Conservation (phyloP, 768 basidiomycete species). For the Naganishia randhawae region DNA sequence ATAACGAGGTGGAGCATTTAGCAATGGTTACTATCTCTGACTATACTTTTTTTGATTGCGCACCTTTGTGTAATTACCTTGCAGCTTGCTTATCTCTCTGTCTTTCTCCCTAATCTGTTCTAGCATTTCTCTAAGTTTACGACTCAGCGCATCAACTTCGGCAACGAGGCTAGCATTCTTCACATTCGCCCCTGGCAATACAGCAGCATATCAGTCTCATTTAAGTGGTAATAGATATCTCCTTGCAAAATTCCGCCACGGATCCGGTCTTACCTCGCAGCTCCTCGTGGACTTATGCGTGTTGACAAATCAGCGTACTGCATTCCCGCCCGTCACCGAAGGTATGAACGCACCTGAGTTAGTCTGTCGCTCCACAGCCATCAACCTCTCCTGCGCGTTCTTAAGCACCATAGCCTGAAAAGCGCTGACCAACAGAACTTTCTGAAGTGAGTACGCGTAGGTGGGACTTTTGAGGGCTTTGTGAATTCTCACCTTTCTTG, state of each 20-base stretch:
- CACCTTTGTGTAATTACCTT: slow-evolving; percentile 23
- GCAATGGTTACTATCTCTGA: no score
- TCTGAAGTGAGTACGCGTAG: no score
- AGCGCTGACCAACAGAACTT: not conserved
- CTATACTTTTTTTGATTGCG: no score
- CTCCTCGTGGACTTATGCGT: slow-evolving; percentile 18
- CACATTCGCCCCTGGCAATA: slow-evolving; percentile 11
- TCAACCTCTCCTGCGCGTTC: slow-evolving; percentile 30
- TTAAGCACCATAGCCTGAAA: slow-evolving; percentile 31
- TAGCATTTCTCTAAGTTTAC: slow-evolving; percentile 17
- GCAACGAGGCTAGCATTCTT: slow-evolving; percentile 25
- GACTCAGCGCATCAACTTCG: slow-evolving; percentile 8
- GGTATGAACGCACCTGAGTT: slow-evolving; percentile 22
- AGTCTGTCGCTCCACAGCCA: slow-evolving; percentile 29
- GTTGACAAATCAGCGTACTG: not conserved
- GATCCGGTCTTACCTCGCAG: slow-evolving; percentile 25
- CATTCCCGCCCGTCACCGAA: not conserved
- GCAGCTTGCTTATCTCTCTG: slow-evolving; percentile 27
- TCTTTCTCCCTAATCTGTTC: slow-evolving; percentile 30
- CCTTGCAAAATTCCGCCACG: not conserved
- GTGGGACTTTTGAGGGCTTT: not conserved
- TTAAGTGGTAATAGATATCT: no score
- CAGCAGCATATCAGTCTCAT: no score
- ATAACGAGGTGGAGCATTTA: no score
- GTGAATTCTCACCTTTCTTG: slow-evolving; percentile 36